Conservation (phyloP, 169 alveolate genomes). For the Theileria sp. region DNA sequence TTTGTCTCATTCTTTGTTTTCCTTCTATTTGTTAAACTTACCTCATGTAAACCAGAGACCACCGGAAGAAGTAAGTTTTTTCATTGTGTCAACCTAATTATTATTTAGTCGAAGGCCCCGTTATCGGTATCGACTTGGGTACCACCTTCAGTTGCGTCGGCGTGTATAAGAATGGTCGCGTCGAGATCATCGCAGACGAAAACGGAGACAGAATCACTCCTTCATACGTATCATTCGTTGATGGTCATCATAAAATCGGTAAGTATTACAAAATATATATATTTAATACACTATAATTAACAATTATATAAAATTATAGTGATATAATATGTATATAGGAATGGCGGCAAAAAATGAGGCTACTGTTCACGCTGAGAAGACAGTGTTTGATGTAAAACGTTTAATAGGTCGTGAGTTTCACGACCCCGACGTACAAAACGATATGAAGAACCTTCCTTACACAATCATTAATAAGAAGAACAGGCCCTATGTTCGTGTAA, state of each 20-base stretch:
- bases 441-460: constrained; percentile 94
- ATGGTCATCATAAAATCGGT: constrained; percentile 88
- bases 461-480: constrained; percentile 89
- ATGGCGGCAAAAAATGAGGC: constrained; percentile 98
- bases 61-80: constrained; percentile 8
- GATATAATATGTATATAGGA: constrained; percentile 71
- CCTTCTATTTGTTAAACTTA: background rate
- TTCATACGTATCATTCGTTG: constrained; percentile 96
- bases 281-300: background rate
- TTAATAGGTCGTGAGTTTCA: constrained; percentile 95
- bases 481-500: constrained; percentile 92
- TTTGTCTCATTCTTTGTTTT: background rate
- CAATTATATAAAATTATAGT: background rate
- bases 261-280: background rate
- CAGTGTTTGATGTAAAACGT: constrained; percentile 97
- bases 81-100: background rate
- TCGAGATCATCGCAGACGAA: constrained; percentile 93
- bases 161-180: constrained; percentile 94
- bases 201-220: constrained; percentile 96
- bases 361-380: constrained; percentile 93
- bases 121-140: constrained; percentile 97
- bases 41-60: background rate
- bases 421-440: constrained; percentile 94
- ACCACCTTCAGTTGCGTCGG: constrained; percentile 98
- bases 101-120: constrained; percentile 87